A percentile compares a stretch with the other conserved stretches of the same genome.
phyloP scores from a whole-genome alignment of 192 early-diverging fungal genomes.

The Phycomyces blakesleeanus region DNA sequence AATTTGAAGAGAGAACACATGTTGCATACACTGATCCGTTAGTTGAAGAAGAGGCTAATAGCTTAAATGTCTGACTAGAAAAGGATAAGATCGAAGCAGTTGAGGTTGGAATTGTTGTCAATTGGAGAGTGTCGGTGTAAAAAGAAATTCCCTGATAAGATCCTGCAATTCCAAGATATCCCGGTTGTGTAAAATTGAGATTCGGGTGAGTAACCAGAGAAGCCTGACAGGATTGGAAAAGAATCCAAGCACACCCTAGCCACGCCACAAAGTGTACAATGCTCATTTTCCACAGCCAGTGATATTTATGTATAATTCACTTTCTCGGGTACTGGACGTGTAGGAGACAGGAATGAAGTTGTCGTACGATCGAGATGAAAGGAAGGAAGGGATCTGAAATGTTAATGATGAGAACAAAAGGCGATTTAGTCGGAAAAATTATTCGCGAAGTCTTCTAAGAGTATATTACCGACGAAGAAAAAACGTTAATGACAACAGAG shows the following conservation, averaged over 20 bases:
- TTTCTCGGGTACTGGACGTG: too few species aligned
- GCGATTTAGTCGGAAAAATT: too few species aligned
- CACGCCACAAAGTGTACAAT: too few species aligned
- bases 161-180: constrained; percentile 22
- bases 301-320: too few species aligned
- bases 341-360: too few species aligned
- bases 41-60: constrained; percentile 12
- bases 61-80: constrained; percentile 18
- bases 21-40: constrained; percentile 24
- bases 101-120: constrained; percentile 7
- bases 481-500: too few species aligned
- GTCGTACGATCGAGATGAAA: too few species aligned
- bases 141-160: constrained; percentile 27
- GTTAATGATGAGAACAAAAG: too few species aligned
- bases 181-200: constrained; percentile 7
- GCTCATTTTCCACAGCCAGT: too few species aligned
- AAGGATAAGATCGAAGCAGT: constrained; percentile 21
- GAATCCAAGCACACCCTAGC: not conserved
- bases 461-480: too few species aligned
- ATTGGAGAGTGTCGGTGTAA: constrained; percentile 27
- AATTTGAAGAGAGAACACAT: constrained; percentile 4
- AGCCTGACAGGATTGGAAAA: not conserved
- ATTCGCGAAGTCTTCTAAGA: too few species aligned
- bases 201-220: constrained; percentile 8
- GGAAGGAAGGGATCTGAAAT: too few species aligned